Evolutionary conservation across 768 basidiomycete genomes (phyloP), one percentile per base, ranked within the genome.

Genomic region (Ramaria sp.): DNA sequence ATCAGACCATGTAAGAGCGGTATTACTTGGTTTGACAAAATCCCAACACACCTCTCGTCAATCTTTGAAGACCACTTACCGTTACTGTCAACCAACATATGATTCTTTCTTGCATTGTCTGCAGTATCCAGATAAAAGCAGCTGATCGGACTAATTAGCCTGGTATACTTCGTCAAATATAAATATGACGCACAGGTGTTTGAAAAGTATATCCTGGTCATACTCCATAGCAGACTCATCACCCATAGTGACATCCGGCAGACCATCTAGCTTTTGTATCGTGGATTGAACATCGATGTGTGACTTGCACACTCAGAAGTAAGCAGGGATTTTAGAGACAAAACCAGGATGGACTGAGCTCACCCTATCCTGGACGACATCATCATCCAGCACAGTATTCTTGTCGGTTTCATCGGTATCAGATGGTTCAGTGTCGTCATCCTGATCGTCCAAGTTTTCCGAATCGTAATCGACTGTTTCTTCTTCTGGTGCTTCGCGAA

Each of bases 81-180:
- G 27, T 71, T 69, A 63, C 79, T 79, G 42, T 79, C 63, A 34
- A 84, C 73, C 2, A 59, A 47, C 75, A 95, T 80, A 10, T 76
- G 80, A 60, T 90, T 77, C 66, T 74, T 71, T 7, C 66, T 69
- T 0, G 93, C 91, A 63, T 91, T 91, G 20, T 75, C 75, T 0
- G 84, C 78, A 2, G 88, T 80, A 67, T 98, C 94, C 38, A 98
- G 74, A 69, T 96, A 97, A 69, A 95, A 94, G 62, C 81, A 83
- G 60, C 91, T 93, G 54, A 4, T 43, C 27, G 1, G 20, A 17
- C 49, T 45, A 51, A 54, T 52, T 37, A 59, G 34, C 27, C 50
- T 53, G 38, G 33, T 38, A 58, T 54, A 41, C 59, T n/a, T n/a
- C 38, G 43, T 33, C 13, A 37, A 22, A 17, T 41, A 30, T 9